Conservation (phyloP, 345 rosid genomes). For the Iberis pinnata region DNA sequence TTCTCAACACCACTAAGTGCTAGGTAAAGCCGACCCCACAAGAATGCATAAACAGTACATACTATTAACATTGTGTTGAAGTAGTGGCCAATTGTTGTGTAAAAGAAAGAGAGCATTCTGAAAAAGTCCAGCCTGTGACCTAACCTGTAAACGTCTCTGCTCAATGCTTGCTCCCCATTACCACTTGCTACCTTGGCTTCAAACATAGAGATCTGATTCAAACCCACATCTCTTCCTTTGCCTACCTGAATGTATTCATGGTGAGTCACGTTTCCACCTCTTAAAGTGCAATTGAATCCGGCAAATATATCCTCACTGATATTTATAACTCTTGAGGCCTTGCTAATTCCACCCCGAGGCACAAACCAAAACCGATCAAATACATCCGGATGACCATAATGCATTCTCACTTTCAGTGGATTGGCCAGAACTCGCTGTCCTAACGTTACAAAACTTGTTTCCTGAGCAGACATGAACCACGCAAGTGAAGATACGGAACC, state of each 20-base stretch:
- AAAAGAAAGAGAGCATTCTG: conserved; percentile 91
- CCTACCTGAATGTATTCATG: conserved; percentile 98
- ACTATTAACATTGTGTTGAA: conserved; percentile 92
- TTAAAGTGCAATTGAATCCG: conserved; percentile 93
- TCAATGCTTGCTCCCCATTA: conserved; percentile 92
- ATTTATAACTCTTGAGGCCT: conserved; percentile 91
- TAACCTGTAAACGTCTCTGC: conserved; percentile 94
- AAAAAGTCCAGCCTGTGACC: conserved; percentile 97
- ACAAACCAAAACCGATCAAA: conserved; percentile 99
- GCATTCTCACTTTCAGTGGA: conserved; percentile 93
- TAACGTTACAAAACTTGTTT: conserved; percentile 83
- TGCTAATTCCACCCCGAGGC: conserved; percentile 92
- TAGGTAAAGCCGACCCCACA: conserved; percentile 92
- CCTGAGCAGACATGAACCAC: conserved; percentile 90
- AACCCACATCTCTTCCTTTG: conserved; percentile 97
- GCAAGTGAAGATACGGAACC: conserved; percentile 95
- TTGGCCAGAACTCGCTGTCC: conserved; percentile 98
- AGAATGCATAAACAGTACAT: conserved; percentile 82
- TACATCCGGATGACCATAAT: conserved; percentile 97
- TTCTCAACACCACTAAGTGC: conserved; percentile 91
- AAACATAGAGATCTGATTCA: conserved; percentile 95
- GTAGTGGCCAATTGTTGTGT: conserved; percentile 89
- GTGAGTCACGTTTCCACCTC: conserved; percentile 97
- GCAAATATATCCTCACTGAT: conserved; percentile 99
- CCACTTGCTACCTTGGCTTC: conserved; percentile 99